Percentiles rank a stretch among this genome's conserved stretches.
Evolutionary conservation across 495 filamentous ascomycete genomes (phyloP).

Genomic region (Jackrogersella multiformis): DNA sequence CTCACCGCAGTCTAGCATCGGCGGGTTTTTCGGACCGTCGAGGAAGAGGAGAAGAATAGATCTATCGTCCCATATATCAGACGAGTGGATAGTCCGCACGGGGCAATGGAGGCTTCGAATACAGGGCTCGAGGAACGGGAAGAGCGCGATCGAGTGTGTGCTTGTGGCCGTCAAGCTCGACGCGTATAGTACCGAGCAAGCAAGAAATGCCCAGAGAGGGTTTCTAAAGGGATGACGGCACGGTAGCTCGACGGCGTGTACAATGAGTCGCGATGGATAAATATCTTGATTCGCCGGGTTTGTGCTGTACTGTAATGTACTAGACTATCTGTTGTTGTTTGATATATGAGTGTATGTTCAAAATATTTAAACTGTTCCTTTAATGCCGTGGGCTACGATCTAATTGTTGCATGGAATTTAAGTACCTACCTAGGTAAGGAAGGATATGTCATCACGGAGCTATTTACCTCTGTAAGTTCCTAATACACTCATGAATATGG

Average conservation of each 20-base stretch:
- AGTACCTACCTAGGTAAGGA: background rate
- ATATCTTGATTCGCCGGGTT: background rate
- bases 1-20: constrained; percentile 47
- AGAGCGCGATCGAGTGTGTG: constrained; percentile 69
- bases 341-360: constrained; percentile 1
- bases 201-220: constrained; percentile 70
- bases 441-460: no score
- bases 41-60: constrained; percentile 63
- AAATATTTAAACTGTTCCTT: constrained; percentile 1
- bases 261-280: background rate
- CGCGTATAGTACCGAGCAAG: constrained; percentile 71
- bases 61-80: constrained; percentile 42
- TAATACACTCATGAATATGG: no score
- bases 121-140: constrained; percentile 59
- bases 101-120: constrained; percentile 86
- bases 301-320: background rate
- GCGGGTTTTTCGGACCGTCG: constrained; percentile 39
- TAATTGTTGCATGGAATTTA: background rate
- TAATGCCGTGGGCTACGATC: background rate
- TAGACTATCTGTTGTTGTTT: background rate
- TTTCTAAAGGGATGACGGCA: constrained; percentile 64
- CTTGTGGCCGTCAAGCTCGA: constrained; percentile 85
- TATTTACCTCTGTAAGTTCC: no score
- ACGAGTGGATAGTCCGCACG: constrained; percentile 76
- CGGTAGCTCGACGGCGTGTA: background rate